Evolutionary conservation across 805 yeast species (phyloP).

Genomic region (Brettanomyces sp.): DNA sequence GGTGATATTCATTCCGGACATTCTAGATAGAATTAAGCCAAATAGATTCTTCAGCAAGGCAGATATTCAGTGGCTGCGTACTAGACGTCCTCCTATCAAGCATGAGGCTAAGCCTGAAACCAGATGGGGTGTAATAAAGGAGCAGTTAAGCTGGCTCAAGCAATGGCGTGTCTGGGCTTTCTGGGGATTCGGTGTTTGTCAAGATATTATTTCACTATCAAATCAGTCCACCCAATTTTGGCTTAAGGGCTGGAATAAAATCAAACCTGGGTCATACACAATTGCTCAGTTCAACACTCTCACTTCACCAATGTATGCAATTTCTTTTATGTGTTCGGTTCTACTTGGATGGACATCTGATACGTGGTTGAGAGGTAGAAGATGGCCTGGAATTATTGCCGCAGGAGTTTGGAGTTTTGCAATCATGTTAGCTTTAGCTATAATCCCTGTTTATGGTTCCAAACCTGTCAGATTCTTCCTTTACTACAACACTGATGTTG

Average conservation of each 20-base stretch:
- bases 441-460: constrained; percentile 11
- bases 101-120: not conserved
- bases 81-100: constrained; percentile 14
- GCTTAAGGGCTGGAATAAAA: constrained; percentile 15
- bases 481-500: constrained; percentile 11
- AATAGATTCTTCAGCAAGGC: not conserved
- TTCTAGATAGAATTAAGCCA: constrained; percentile 15
- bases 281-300: constrained; percentile 10
- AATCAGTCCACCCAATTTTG: constrained; percentile 12
- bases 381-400: constrained; percentile 13
- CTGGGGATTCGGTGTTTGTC: constrained; percentile 10
- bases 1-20: constrained; percentile 17
- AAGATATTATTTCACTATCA: constrained; percentile 11
- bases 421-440: constrained; percentile 9
- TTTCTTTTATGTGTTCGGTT: constrained; percentile 8
- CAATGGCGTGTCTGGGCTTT: constrained; percentile 14
- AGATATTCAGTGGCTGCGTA: not conserved
- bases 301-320: constrained; percentile 13
- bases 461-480: constrained; percentile 12
- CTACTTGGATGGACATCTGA: constrained; percentile 13
- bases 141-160: constrained; percentile 1
- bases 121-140: constrained; percentile 8
- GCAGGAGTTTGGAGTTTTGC: constrained; percentile 10
- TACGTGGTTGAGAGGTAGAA: constrained; percentile 10
- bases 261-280: constrained; percentile 9